phyloP scores from a whole-genome alignment of 176 grass and related monocot species.

The Miscanthus lutarioriparius region DNA sequence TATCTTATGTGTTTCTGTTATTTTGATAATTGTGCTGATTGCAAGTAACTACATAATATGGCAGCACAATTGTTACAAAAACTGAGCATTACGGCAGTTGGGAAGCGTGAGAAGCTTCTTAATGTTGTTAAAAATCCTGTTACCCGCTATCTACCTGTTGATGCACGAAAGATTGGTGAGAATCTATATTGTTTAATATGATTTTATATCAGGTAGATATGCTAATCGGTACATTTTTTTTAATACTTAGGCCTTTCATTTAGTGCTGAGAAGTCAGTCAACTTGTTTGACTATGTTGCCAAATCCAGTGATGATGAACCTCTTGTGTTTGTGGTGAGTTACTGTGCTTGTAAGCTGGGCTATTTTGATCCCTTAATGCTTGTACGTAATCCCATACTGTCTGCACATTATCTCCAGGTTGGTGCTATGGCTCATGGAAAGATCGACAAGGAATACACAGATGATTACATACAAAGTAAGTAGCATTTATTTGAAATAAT shows the following conservation, averaged over 20 bases:
- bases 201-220: slow-evolving; percentile 8
- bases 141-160: slow-evolving; percentile 73
- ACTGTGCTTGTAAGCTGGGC: slow-evolving; percentile 5
- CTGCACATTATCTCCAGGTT: slow-evolving; percentile 55
- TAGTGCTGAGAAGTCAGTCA: slow-evolving; percentile 81
- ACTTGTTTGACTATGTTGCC: slow-evolving; percentile 89
- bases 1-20: neutral
- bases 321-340: slow-evolving; percentile 88
- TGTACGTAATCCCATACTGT: slow-evolving; percentile 17
- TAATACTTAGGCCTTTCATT: slow-evolving; percentile 84
- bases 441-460: slow-evolving; percentile 75
- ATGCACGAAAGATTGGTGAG: slow-evolving; percentile 78
- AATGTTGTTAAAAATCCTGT: slow-evolving; percentile 98
- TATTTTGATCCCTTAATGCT: slow-evolving; percentile 12
- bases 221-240: slow-evolving; percentile 25
- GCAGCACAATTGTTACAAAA: slow-evolving; percentile 93
- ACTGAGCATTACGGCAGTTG: slow-evolving; percentile 90
- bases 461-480: slow-evolving; percentile 97
- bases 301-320: slow-evolving; percentile 61
- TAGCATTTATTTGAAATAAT: neutral
- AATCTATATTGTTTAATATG: slow-evolving; percentile 3
- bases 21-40: slow-evolving; percentile 16
- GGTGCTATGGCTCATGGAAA: slow-evolving; percentile 96
- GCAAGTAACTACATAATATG: slow-evolving; percentile 1
- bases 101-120: slow-evolving; percentile 91